phyloP scores from a whole-genome alignment of 2,329 filamentous ascomycete species.

The Trichoderma sp. region DNA sequence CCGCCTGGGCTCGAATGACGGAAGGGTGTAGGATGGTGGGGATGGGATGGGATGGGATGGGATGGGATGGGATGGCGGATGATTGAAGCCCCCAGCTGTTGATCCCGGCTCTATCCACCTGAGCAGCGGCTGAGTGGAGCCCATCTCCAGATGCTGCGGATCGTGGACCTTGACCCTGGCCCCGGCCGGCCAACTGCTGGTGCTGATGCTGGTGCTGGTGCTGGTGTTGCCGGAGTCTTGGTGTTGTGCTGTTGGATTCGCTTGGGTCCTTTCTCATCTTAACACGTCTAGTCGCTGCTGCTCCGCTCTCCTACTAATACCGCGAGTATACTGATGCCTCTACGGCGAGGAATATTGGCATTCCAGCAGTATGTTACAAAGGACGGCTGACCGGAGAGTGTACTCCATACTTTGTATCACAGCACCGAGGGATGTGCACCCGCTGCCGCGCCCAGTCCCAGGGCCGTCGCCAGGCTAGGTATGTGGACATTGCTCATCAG shows the following conservation, averaged over 20 bases:
- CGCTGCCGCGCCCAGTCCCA: slow-evolving; percentile 5
- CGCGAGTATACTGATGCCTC: no score
- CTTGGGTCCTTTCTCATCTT: background rate
- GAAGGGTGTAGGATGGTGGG: slow-evolving; percentile 13
- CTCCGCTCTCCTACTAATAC: background rate
- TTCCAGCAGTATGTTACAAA: background rate
- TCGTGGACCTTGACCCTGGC: background rate
- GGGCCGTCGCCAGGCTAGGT: slow-evolving; percentile 9
- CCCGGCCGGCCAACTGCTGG: background rate
- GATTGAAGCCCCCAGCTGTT: slow-evolving; percentile 4
- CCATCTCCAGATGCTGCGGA: slow-evolving; percentile 21
- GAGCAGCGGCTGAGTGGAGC: slow-evolving; percentile 5
- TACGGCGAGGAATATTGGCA: slow-evolving; percentile 4
- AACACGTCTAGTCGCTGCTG: background rate
- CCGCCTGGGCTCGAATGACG: no score
- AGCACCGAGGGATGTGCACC: slow-evolving; percentile 7
- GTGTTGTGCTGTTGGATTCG: no score
- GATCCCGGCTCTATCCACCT: slow-evolving; percentile 19
- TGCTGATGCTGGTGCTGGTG: slow-evolving; percentile 5
- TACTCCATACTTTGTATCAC: background rate
- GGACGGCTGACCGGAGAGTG: background rate
- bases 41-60: background rate
- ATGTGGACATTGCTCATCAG: slow-evolving; percentile 15
- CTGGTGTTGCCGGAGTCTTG: background rate
- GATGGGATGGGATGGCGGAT: background rate